Evolutionary conservation across 768 basidiomycete genomes (phyloP).

Genomic region (Pleurotus pulmonarius): DNA sequence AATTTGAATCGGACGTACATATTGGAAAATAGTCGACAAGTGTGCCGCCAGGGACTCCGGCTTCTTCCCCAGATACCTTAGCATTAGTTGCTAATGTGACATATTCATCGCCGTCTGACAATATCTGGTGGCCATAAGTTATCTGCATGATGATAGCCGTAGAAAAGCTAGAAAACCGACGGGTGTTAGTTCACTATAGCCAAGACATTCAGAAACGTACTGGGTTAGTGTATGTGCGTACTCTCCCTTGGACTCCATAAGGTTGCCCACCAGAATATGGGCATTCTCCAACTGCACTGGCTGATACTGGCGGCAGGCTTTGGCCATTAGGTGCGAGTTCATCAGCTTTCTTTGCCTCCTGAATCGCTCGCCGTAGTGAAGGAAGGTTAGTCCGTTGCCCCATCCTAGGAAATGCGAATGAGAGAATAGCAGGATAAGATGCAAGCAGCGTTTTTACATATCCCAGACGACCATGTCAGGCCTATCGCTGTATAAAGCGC

Average conservation of each 20-base stretch:
- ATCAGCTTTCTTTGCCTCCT: background rate
- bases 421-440: background rate
- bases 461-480: conserved; percentile 13
- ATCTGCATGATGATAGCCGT: conserved; percentile 14
- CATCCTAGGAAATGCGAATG: background rate
- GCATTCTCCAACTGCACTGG: background rate
- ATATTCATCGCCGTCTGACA: conserved; percentile 13
- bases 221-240: background rate
- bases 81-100: conserved; percentile 8
- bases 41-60: conserved; percentile 12
- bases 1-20: background rate
- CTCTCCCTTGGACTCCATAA: background rate
- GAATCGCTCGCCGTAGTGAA: conserved; percentile 6
- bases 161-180: conserved; percentile 10
- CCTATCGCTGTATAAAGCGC: conserved; percentile 25
- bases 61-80: background rate
- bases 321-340: background rate
- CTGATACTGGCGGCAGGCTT: background rate
- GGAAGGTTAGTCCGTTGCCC: background rate
- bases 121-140: conserved; percentile 15
- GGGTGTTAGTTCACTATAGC: background rate
- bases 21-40: conserved; percentile 13
- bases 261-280: background rate
- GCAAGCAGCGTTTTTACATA: conserved; percentile 3
- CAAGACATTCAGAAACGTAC: background rate